These are phyloP conservation scores for Dictyostelium firmibasis DNA, from an alignment of 78 protist species.

Conservation along the genomic window DNA sequence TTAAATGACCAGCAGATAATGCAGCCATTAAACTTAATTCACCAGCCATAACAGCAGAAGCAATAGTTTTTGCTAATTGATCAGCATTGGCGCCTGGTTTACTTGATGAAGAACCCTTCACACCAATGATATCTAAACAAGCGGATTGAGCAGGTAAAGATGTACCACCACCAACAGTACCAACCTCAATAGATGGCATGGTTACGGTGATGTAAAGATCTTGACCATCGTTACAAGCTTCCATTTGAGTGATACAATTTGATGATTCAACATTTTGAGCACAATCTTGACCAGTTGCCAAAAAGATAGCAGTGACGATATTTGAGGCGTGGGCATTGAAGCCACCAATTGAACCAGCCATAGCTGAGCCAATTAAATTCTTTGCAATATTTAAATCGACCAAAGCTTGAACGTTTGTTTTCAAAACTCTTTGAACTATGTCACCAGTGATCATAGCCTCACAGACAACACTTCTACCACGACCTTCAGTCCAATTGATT, in stretches of 20 bases:
- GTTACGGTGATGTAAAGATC: constrained; percentile 88
- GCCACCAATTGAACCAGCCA: constrained; percentile 97
- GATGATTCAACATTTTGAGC: constrained; percentile 97
- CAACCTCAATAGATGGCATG: constrained; percentile 98
- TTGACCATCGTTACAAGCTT: constrained; percentile 76
- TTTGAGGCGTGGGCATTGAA: constrained; percentile 98
- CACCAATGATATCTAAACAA: constrained; percentile 87
- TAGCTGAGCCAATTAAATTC: constrained; percentile 96
- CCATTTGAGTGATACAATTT: constrained; percentile 95
- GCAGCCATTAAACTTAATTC: constrained; percentile 96
- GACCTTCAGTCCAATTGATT: constrained; percentile 95
- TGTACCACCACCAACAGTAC: constrained; percentile 99
- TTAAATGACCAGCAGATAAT: constrained; percentile 89
- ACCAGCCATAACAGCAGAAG: constrained; percentile 95
- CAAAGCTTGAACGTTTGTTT: constrained; percentile 86
- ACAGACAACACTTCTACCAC: constrained; percentile 94
- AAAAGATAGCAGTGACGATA: constrained; percentile 95
- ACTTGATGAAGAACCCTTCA: constrained; percentile 58
- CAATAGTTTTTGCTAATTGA: constrained; percentile 88
- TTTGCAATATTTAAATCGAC: constrained; percentile 88
- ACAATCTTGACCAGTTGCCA: constrained; percentile 98
- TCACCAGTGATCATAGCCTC: constrained; percentile 91
- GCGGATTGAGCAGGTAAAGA: constrained; percentile 90
- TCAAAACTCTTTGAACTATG: constrained; percentile 90
- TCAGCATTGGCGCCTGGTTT: constrained; percentile 80